Percentiles rank a stretch among this genome's conserved stretches.
Conservation (phyloP, 768 basidiomycete genomes). For the Vararia minispora region DNA sequence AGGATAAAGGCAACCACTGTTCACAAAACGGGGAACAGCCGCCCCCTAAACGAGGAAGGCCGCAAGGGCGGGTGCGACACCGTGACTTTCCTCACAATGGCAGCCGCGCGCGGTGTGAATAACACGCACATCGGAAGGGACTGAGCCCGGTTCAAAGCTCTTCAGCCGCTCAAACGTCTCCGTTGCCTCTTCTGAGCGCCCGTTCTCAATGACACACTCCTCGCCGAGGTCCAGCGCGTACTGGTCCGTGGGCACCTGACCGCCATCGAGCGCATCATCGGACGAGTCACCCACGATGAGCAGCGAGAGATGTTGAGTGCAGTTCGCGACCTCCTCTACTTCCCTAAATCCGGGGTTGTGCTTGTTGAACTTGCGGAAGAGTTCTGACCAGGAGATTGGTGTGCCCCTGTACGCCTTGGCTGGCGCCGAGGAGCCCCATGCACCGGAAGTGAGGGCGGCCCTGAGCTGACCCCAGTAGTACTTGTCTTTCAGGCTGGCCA, state of each 20-base stretch:
- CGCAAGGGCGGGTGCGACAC: too few relatives aligned
- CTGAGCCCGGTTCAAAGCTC: conserved; percentile 7
- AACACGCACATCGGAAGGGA: conserved; percentile 35
- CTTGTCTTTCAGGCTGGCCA: conserved; percentile 48
- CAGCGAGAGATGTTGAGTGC: conserved; percentile 53
- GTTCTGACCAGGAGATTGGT: conserved; percentile 60
- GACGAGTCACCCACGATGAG: conserved; percentile 30
- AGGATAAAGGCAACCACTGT: too few relatives aligned
- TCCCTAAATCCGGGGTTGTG: conserved; percentile 56
- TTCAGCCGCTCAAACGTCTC: conserved; percentile 6
- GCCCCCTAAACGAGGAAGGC: too few relatives aligned
- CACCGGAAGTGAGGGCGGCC: conserved; percentile 56
- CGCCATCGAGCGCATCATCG: conserved; percentile 38
- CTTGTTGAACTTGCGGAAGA: conserved; percentile 80
- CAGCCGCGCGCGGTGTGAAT: too few relatives aligned
- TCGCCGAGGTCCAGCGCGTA: conserved; percentile 4
- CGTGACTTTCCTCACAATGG: too few relatives aligned
- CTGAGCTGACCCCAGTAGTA: conserved; percentile 76
- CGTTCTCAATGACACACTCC: conserved; percentile 5
- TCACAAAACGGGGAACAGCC: too few relatives aligned
- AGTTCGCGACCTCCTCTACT: conserved; percentile 53
- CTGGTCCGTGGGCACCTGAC: conserved; percentile 36
- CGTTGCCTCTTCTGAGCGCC: conserved; percentile 8
- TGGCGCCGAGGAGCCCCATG: conserved; percentile 54
- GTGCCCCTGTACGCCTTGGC: conserved; percentile 46